Evolutionary conservation across 2,329 filamentous ascomycete genomes (phyloP).

Genomic region (Parastagonospora nodorum): DNA sequence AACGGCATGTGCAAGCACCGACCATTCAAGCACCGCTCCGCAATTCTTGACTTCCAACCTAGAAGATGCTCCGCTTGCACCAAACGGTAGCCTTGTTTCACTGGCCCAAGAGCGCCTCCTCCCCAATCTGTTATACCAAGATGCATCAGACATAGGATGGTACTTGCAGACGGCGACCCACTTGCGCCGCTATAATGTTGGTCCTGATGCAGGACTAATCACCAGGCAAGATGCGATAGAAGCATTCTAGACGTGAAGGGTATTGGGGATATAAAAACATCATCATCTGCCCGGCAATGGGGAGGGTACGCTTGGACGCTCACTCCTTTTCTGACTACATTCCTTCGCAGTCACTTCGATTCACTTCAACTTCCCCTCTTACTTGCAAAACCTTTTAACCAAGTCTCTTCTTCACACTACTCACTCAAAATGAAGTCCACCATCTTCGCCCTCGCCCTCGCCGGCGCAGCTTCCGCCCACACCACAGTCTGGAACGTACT

Average conservation of each 20-base stretch:
- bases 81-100: conserved; percentile 12
- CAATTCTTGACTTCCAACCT: background rate
- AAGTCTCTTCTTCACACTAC: background rate
- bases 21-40: background rate
- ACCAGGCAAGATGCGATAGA: conserved; percentile 30
- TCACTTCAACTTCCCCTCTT: conserved; percentile 11
- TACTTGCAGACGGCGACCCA: conserved; percentile 14
- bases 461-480: conserved; percentile 40
- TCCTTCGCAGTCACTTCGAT: conserved; percentile 27
- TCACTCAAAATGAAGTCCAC: conserved; percentile 40
- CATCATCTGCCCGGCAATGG: conserved; percentile 6
- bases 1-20: background rate
- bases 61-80: background rate
- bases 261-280: conserved; percentile 26
- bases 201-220: conserved; percentile 14
- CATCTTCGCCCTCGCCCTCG: conserved; percentile 35
- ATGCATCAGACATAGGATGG: conserved; percentile 17
- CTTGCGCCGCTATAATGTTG: conserved; percentile 15
- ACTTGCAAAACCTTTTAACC: conserved; percentile 18
- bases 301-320: conserved; percentile 40
- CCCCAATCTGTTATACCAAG: conserved; percentile 13
- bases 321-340: conserved; percentile 25
- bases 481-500: conserved; percentile 44
- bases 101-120: conserved; percentile 20
- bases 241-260: conserved; percentile 3